Base-by-base conservation (phyloP, 108 stramenopile species). In the Tribonema minus region DNA sequence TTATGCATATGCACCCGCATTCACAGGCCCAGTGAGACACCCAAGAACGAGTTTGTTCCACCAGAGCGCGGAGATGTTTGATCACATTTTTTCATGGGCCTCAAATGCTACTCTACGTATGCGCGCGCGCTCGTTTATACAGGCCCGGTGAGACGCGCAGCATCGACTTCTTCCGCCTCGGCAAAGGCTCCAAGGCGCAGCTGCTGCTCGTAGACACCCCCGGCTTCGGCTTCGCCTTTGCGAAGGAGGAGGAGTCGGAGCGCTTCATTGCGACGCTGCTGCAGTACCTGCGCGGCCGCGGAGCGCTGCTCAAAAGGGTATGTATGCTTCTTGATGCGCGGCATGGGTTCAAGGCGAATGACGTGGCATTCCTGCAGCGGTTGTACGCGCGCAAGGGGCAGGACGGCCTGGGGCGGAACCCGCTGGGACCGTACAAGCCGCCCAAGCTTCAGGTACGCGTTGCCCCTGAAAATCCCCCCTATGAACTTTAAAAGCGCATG, bases 211-310 rank as follows among this genome's bases (percentile, higher is more conserved):
- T 61, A 3, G 82, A 82, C 26, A 79, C 81, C 80, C 82, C 82
- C 26, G 82, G 82, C 36, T 82, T 75, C 39, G 82, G 82, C 34
- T 82, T 82, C 80, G 78, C 78, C 3, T 81, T 73, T 65, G 79
- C 79, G 66, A 62, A 79, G 4, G 67, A 82, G 67, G 31, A 74
- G 34, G n/a, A 37, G 28, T 20, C 58, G 15, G 33, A 70, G 36
- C 60, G 37, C 37, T 77, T 34, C 64, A 65, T 37, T 25, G 79
- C 70, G 23, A 30, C 80, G 81, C 58, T 70, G 31, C 58, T 72
- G 71, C 61, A 60, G 9, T 72, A 72, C 28, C 61, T 72, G 12
- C 7, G 61, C n/a, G 71, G 71, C 20, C 71, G 71, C 31, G 71
- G 71, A 28, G 29, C 71, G 15, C 71, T 61, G 3, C 61, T 72